A percentile compares a stretch with the other conserved stretches of the same genome.
These are phyloP conservation scores for Trichoderma sp. DNA, from an alignment of 2,329 filamentous ascomycete species.

Conservation along the genomic window DNA sequence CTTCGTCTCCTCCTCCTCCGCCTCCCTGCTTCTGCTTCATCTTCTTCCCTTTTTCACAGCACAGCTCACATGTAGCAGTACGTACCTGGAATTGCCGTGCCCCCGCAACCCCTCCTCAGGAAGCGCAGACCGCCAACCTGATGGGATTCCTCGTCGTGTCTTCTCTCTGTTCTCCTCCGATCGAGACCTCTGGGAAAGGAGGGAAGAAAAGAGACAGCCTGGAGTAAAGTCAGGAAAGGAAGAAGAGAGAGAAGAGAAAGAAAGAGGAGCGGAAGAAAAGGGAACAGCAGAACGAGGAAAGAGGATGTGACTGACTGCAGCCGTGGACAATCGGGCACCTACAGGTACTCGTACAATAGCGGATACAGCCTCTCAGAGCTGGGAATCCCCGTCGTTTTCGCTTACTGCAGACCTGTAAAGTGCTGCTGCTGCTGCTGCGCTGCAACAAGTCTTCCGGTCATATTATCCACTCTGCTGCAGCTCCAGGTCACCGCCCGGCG, in stretches of 20 bases:
- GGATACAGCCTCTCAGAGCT: background rate
- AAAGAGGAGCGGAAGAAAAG: background rate
- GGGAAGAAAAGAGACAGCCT: background rate
- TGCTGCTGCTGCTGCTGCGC: background rate
- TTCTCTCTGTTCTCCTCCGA: conserved; percentile 5
- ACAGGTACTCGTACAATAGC: background rate
- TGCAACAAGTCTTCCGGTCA: background rate
- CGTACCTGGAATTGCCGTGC: background rate
- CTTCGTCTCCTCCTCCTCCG: background rate
- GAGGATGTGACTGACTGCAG: background rate
- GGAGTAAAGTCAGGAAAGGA: background rate
- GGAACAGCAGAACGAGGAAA: background rate
- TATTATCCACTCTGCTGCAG: conserved; percentile 13
- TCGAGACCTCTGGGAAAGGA: background rate
- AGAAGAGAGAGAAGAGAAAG: background rate
- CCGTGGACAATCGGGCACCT: conserved; percentile 22
- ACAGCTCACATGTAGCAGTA: background rate
- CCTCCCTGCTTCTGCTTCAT: background rate
- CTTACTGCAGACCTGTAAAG: background rate
- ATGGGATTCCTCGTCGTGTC: background rate
- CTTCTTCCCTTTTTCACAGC: background rate
- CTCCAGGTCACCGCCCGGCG: conserved; percentile 4
- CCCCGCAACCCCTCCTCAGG: conserved; percentile 14
- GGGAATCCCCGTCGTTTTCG: no score
- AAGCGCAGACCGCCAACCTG: conserved; percentile 16